A percentile compares a stretch with the other conserved stretches of the same genome.
phyloP scores from a whole-genome alignment of 2,329 filamentous ascomycete species.

The Beauveria bassiana region DNA sequence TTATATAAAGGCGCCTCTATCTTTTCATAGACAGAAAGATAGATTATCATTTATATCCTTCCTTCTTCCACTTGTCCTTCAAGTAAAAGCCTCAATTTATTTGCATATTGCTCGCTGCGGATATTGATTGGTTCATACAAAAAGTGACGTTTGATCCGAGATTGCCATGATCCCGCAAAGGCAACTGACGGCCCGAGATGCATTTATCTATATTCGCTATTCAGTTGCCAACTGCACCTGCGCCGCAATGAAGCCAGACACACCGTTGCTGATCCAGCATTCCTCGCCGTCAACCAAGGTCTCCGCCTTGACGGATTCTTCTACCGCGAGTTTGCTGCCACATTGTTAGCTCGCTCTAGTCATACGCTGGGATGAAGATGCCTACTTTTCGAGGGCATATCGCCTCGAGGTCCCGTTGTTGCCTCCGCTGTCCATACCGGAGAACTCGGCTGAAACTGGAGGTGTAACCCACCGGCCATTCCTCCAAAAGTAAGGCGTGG shows the following conservation, averaged over 20 bases:
- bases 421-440: slow-evolving; percentile 55
- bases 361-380: neutral
- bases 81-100: neutral
- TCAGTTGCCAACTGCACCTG: slow-evolving; percentile 24
- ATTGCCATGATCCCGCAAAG: neutral
- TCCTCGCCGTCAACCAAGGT: slow-evolving; percentile 65
- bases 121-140: neutral
- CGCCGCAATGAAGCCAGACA: slow-evolving; percentile 64
- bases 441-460: slow-evolving; percentile 40
- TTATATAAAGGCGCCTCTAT: too few species aligned
- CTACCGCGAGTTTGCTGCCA: slow-evolving; percentile 50
- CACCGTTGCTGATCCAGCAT: slow-evolving; percentile 84
- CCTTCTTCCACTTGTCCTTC: neutral
- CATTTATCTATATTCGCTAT: neutral
- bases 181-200: neutral
- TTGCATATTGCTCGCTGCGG: too few species aligned
- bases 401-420: slow-evolving; percentile 75
- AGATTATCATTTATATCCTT: too few species aligned
- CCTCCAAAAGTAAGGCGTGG: slow-evolving; percentile 75
- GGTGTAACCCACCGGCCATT: slow-evolving; percentile 73
- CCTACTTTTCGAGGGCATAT: slow-evolving; percentile 68
- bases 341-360: neutral
- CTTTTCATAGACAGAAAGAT: too few species aligned
- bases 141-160: neutral
- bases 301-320: slow-evolving; percentile 51